Base-by-base conservation (phyloP, 73 alveolate species). In the Paramecium sexaurelia region DNA sequence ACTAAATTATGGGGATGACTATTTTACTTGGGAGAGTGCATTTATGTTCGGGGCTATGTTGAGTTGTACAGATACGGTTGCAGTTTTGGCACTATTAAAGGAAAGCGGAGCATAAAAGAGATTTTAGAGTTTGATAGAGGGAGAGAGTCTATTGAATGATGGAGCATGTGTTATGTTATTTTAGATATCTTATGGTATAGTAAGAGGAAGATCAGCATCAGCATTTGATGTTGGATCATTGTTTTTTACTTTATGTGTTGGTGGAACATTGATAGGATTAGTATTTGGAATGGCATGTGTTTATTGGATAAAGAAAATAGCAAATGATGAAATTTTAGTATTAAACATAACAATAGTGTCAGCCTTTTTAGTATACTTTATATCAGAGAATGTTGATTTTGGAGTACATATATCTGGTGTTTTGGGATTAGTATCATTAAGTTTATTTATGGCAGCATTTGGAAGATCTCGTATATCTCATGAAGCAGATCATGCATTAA, bases 41-140 rank as follows among this genome's bases (percentile, higher is more conserved):
- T 92, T 95, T 22, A 47, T 95, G 92, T 94, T 95, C 22, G 98
- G 98, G 20, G 92, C 94, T 22, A 75, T 95, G 83, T 57, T 95
- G 15, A 89, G 95, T 29, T 95, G 96, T 37, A 95, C 98, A 9
- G 98, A 95, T 87, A 95, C 96, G 32, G 98, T 95, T 9, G 98
- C 98, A 24, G 98, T 95, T 2, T 87, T 92, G 26, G 93, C 98
- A 4, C 75, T 90, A 22, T 71, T 95, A n/a, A 95, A 95, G 51
- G 96, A 93, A 84, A 67, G 94, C n/a, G 96, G 96, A n/a, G 98
- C 95, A 15, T 66, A 92, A 17, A 90, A 94, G 57, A 93, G 90
- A 55, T 89, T 95, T 61, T 68, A 94, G 15, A 84, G 95, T 8
- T 71, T 95, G 19, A 93, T 95, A 17, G 98, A 93, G 85, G 98